Evolutionary conservation across 441 rosid genomes (phyloP).

Genomic region (Capsella rubella): DNA sequence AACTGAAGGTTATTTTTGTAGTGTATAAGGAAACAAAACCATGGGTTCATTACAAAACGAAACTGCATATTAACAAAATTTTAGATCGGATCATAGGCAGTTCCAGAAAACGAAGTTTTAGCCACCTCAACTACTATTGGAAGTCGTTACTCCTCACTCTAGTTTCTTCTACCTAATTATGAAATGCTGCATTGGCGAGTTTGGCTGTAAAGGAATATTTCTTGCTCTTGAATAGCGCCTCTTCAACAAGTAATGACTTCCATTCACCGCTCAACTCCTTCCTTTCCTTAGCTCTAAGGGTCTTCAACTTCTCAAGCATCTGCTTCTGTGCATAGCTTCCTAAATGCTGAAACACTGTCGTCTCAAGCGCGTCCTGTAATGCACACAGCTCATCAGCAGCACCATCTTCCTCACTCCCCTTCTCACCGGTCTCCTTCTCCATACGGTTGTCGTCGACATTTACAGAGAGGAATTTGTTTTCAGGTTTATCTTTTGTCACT

Average conservation of each 20-base stretch:
- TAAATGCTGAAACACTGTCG: conserved; percentile 9
- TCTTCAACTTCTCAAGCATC: conserved; percentile 21
- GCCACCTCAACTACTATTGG: background rate
- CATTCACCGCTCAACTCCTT: conserved; percentile 29
- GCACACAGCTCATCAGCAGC: conserved; percentile 10
- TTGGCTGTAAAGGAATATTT: background rate
- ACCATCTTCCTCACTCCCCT: background rate
- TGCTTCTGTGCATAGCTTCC: background rate
- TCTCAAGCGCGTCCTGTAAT: conserved; percentile 21
- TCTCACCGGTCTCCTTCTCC: conserved; percentile 4
- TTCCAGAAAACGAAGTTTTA: background rate
- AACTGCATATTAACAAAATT: background rate
- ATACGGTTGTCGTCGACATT: background rate
- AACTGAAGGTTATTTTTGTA: background rate
- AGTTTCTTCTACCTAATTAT: conserved; percentile 9
- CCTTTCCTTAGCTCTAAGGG: conserved; percentile 6
- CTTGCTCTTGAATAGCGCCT: conserved; percentile 8
- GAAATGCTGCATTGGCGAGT: conserved; percentile 2
- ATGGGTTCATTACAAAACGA: background rate
- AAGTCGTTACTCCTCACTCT: background rate
- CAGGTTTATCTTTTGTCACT: background rate
- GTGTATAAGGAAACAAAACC: background rate
- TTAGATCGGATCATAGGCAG: background rate
- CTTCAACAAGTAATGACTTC: conserved; percentile 22
- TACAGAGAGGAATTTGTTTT: background rate